These are phyloP conservation scores for Rhodotorula kratochvilovae DNA, from an alignment of 768 basidiomycete genomes.

Conservation along the genomic window DNA sequence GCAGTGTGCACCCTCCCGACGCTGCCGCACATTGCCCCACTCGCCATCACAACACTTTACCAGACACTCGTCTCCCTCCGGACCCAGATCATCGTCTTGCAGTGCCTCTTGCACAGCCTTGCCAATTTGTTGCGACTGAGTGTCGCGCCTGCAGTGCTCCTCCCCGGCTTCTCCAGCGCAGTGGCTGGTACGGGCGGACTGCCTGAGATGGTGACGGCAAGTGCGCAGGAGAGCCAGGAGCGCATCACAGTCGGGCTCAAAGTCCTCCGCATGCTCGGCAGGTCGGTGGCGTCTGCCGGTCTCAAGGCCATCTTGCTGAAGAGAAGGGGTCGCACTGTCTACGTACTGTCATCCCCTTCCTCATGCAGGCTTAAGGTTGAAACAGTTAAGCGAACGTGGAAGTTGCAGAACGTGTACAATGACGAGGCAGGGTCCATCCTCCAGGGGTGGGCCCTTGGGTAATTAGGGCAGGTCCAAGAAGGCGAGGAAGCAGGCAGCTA, in stretches of 20 bases:
- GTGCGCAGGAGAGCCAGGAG: neutral
- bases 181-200: neutral
- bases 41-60: constrained; percentile 7
- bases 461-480: no score
- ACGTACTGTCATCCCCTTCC: no score
- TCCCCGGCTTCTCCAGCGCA: no score
- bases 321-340: no score
- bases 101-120: neutral
- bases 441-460: no score
- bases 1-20: neutral
- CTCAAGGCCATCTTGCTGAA: neutral
- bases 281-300: neutral
- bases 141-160: neutral
- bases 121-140: no score
- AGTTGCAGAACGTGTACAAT: no score
- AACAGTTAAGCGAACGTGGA: no score
- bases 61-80: neutral
- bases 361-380: no score
- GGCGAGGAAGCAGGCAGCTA: neutral
- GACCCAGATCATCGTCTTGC: neutral
- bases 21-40: neutral
- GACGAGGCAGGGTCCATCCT: no score
- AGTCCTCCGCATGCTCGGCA: neutral
- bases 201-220: neutral
- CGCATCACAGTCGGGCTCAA: constrained; percentile 1